These are phyloP conservation scores for Aspergillus hancockii DNA, from an alignment of 495 filamentous ascomycete species.

Conservation along the genomic window DNA sequence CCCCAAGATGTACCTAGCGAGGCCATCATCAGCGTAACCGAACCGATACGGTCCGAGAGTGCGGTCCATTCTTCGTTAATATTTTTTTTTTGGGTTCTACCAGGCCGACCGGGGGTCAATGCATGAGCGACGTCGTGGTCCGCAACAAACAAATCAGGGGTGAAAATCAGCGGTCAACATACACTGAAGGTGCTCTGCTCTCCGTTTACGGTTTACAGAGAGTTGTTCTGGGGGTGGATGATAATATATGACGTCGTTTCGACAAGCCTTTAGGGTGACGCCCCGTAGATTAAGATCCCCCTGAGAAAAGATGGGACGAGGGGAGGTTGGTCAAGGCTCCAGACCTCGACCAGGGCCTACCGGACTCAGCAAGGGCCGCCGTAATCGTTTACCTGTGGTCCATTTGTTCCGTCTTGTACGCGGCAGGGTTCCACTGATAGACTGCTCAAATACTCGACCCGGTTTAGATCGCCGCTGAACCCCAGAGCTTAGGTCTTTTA, in stretches of 20 bases:
- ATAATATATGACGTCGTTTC: slow-evolving; percentile 5
- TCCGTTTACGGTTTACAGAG: neutral
- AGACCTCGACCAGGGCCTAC: neutral
- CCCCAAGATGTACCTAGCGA: neutral
- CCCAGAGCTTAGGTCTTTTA: neutral
- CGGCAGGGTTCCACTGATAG: slow-evolving; percentile 1
- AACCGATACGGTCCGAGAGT: slow-evolving; percentile 7
- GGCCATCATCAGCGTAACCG: neutral
- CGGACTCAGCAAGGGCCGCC: neutral
- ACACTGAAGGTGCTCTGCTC: neutral
- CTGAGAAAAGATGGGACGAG: neutral
- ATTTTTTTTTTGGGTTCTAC: no score
- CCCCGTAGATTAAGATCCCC: neutral
- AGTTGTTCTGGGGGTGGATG: neutral
- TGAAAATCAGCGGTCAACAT: neutral
- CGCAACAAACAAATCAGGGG: neutral
- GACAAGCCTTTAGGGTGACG: neutral
- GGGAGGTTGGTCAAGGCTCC: neutral
- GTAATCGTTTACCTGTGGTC: neutral
- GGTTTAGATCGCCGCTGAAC: neutral
- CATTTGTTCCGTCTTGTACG: slow-evolving; percentile 1
- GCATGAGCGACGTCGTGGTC: neutral
- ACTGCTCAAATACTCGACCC: neutral
- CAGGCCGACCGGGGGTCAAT: neutral
- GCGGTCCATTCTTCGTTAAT: slow-evolving; percentile 2